These are phyloP conservation scores for Paralagenidium karlingii DNA, from an alignment of 352 stramenopile species.

Conservation along the genomic window DNA sequence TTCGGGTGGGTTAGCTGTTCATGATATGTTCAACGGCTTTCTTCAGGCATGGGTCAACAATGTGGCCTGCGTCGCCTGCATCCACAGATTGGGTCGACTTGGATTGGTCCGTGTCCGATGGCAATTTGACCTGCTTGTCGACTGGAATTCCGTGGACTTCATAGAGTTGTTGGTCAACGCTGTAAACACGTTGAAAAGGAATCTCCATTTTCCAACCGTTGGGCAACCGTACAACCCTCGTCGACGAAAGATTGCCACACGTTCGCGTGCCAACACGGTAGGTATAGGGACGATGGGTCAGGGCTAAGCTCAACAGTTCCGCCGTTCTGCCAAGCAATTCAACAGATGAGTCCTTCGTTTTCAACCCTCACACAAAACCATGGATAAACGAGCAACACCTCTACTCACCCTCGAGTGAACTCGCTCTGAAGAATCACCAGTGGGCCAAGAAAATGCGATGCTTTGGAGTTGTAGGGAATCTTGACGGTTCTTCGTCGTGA, in stretches of 20 bases:
- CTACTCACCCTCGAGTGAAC: constrained; percentile 68
- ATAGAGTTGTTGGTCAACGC: constrained; percentile 37
- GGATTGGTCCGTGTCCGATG: no score
- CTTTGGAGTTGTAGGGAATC: background rate
- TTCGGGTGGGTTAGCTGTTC: no score
- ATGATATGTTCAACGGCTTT: constrained; percentile 62
- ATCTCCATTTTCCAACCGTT: constrained; percentile 80
- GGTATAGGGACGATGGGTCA: constrained; percentile 49
- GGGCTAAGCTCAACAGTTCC: constrained; percentile 50
- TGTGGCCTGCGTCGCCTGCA: constrained; percentile 4
- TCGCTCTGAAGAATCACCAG: constrained; percentile 63
- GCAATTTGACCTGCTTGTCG: constrained; percentile 24
- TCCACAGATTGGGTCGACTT: no score
- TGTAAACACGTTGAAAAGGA: constrained; percentile 59
- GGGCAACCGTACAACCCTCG: constrained; percentile 48
- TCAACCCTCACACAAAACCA: background rate
- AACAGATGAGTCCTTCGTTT: constrained; percentile 1
- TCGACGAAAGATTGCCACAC: constrained; percentile 46
- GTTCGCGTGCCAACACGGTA: constrained; percentile 42
- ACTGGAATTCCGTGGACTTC: constrained; percentile 52
- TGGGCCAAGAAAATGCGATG: constrained; percentile 29
- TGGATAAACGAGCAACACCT: constrained; percentile 1
- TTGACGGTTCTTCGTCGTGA: background rate
- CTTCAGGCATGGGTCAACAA: constrained; percentile 51
- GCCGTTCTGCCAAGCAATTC: constrained; percentile 23